These are phyloP conservation scores for Pythium phragmiticola DNA, from an alignment of 352 stramenopile genomes.

Conservation along the genomic window DNA sequence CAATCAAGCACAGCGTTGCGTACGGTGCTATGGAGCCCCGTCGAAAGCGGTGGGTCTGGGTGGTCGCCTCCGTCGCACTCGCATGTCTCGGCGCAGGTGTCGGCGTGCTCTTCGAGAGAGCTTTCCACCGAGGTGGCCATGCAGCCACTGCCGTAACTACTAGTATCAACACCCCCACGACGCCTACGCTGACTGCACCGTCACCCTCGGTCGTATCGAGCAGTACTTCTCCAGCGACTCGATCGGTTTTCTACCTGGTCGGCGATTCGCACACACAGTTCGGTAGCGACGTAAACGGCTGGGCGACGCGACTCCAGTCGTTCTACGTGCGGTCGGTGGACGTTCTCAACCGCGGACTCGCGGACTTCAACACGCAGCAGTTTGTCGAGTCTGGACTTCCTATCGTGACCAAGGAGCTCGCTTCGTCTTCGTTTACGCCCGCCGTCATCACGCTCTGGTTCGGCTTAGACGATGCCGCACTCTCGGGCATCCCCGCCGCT, in stretches of 20 bases:
- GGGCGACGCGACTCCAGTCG: slow-evolving; percentile 16
- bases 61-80: no score
- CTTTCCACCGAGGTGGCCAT: no score
- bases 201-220: no score
- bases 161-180: no score
- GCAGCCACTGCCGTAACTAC: no score
- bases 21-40: no score
- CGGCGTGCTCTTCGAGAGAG: no score
- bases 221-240: neutral
- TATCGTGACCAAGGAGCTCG: slow-evolving; percentile 32
- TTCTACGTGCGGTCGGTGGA: neutral
- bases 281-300: no score
- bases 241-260: neutral
- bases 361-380: slow-evolving; percentile 38
- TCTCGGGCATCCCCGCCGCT: slow-evolving; percentile 30
- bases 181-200: no score
- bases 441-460: slow-evolving; percentile 41
- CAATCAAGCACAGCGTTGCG: no score
- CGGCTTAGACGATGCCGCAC: slow-evolving; percentile 47
- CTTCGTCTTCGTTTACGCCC: neutral
- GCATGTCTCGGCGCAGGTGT: no score
- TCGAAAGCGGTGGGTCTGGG: no score
- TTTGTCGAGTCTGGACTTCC: slow-evolving; percentile 34
- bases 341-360: neutral
- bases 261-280: neutral